Percentiles rank a stretch among this genome's conserved stretches.
Evolutionary conservation across 495 filamentous ascomycete genomes (phyloP).

Genomic region (Annulohypoxylon stygium): DNA sequence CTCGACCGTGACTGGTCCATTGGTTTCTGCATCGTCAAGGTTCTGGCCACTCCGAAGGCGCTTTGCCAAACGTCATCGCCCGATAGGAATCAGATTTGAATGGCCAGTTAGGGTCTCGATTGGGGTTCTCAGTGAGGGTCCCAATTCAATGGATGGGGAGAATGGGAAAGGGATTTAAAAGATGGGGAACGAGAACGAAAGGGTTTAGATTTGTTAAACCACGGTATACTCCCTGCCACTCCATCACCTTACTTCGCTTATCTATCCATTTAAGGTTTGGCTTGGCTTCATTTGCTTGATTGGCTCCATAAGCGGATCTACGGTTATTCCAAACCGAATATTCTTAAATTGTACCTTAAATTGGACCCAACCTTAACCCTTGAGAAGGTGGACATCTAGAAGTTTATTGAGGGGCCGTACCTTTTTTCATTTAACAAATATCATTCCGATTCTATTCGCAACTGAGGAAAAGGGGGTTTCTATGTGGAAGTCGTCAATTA

Average conservation of each 20-base stretch:
- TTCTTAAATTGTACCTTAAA: conserved; percentile 7
- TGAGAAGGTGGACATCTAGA: background rate
- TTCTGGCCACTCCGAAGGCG: background rate
- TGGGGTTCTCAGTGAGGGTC: background rate
- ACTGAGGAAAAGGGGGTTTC: background rate
- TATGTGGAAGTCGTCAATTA: background rate
- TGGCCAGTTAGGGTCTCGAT: background rate
- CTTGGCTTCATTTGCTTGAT: background rate
- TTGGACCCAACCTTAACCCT: conserved; percentile 3
- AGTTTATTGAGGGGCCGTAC: background rate
- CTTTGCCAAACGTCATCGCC: conserved; percentile 27
- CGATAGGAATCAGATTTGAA: background rate
- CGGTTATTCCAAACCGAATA: conserved; percentile 1
- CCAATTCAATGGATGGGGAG: conserved; percentile 11
- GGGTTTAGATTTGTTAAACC: background rate
- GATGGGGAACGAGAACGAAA: background rate
- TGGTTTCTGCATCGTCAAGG: conserved; percentile 19
- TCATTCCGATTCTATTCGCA: background rate
- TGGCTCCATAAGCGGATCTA: background rate
- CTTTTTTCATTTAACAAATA: background rate
- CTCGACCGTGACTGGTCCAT: conserved; percentile 28
- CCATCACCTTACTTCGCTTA: background rate
- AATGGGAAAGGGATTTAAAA: background rate
- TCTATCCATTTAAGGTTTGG: conserved; percentile 6
- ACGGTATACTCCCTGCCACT: background rate